phyloP scores from a whole-genome alignment of 2,329 filamentous ascomycete genomes.

The Cyclaneusma minus region DNA sequence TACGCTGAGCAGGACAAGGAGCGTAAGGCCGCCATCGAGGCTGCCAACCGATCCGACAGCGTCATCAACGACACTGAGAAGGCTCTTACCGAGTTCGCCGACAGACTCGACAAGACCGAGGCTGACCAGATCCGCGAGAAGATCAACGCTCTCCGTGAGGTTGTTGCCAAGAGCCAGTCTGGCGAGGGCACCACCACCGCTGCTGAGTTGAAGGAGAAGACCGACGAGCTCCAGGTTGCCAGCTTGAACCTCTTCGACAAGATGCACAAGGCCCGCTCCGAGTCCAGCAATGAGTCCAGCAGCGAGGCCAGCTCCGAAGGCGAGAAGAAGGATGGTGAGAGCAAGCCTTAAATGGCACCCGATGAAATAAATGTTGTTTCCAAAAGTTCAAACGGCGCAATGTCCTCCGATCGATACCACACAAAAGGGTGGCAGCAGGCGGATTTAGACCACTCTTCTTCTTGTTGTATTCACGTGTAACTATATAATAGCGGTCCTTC shows the following conservation, averaged over 20 bases:
- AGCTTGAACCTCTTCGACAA: conserved; percentile 97
- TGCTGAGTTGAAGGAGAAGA: conserved; percentile 95
- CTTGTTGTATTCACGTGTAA: conserved; percentile 18
- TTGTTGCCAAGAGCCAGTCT: conserved; percentile 85
- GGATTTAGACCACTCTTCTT: conserved; percentile 18
- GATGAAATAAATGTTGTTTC: conserved; percentile 9
- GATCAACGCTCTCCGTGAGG: conserved; percentile 72
- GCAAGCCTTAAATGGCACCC: conserved; percentile 40
- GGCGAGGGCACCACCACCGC: conserved; percentile 77
- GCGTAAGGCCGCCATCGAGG: conserved; percentile 88
- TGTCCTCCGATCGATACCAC: conserved; percentile 1
- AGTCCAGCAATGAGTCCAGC: conserved; percentile 40
- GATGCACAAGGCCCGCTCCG: conserved; percentile 91
- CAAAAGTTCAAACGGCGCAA: conserved; percentile 14
- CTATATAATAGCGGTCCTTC: conserved; percentile 19
- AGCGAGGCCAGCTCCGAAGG: conserved; percentile 31
- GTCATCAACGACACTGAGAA: conserved; percentile 97
- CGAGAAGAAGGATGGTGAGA: conserved; percentile 58
- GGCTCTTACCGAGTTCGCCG: conserved; percentile 90
- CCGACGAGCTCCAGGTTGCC: conserved; percentile 90
- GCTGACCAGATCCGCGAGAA: conserved; percentile 88
- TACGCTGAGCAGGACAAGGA: conserved; percentile 92
- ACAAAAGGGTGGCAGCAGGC: conserved; percentile 9
- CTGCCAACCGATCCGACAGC: conserved; percentile 92
- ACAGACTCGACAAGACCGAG: conserved; percentile 94